Percentiles rank a stretch among this genome's conserved stretches.
These are phyloP conservation scores for Penicillium glabrum DNA, from an alignment of 2,329 filamentous ascomycete species.

Conservation along the genomic window DNA sequence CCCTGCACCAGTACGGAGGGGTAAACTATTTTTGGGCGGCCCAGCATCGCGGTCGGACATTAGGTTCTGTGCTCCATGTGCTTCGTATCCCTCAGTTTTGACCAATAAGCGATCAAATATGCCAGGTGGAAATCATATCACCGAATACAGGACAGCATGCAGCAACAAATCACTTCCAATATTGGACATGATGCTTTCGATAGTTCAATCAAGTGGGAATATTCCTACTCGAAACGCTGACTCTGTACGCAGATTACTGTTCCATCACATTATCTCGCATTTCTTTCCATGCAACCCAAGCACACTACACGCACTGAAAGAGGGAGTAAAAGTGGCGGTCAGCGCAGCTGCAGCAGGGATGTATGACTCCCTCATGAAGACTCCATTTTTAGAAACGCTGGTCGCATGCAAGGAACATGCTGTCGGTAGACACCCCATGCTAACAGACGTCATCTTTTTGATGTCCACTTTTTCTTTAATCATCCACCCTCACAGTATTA, in stretches of 20 bases:
- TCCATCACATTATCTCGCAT: background rate
- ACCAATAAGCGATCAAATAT: background rate
- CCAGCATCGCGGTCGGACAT: background rate
- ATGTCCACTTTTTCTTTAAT: background rate
- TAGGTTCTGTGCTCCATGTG: background rate
- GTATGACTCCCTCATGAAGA: background rate
- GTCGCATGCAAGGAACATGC: background rate
- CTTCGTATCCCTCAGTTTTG: background rate
- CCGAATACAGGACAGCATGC: background rate
- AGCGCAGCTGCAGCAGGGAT: background rate
- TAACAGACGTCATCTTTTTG: background rate
- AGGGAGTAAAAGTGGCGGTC: background rate
- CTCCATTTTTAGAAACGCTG: background rate
- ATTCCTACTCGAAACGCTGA: background rate
- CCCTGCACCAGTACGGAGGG: background rate
- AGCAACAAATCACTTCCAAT: background rate
- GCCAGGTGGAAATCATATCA: background rate
- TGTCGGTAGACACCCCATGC: background rate
- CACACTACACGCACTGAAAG: background rate
- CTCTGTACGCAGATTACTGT: background rate
- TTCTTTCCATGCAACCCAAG: background rate
- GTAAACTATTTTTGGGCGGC: background rate
- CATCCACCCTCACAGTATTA: background rate
- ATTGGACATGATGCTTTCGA: background rate
- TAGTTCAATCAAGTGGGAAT: background rate